Evolutionary conservation across 768 basidiomycete species (phyloP).

Genomic region (Pulveroboletus ravenelii): DNA sequence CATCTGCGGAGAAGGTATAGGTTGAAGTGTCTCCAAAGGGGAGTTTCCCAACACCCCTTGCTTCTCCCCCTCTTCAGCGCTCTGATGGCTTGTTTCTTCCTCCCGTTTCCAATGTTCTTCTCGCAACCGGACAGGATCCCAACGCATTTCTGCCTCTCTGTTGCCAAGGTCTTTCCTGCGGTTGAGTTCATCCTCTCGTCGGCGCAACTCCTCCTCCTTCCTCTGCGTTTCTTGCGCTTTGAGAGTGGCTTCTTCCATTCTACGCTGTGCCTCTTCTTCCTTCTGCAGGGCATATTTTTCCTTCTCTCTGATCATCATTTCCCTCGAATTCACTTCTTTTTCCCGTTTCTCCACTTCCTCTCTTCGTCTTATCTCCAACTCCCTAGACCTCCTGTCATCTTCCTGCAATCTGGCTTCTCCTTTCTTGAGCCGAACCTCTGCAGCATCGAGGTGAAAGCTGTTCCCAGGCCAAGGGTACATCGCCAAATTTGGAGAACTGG

Average conservation of each 20-base stretch:
- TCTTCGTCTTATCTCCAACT: slow-evolving; percentile 29
- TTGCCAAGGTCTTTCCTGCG: slow-evolving; percentile 28
- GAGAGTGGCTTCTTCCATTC: slow-evolving; percentile 22
- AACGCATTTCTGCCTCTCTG: slow-evolving; percentile 30
- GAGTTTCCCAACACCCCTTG: slow-evolving; percentile 27
- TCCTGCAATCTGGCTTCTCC: slow-evolving; percentile 25
- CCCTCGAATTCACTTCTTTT: too few relatives aligned
- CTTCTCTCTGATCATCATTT: too few relatives aligned
- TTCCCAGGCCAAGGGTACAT: not conserved
- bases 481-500: not conserved
- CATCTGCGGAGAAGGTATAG: slow-evolving; percentile 27
- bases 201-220: slow-evolving; percentile 20
- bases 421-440: slow-evolving; percentile 8
- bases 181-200: slow-evolving; percentile 27
- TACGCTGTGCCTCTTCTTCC: slow-evolving; percentile 18
- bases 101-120: slow-evolving; percentile 25
- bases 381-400: slow-evolving; percentile 26
- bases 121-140: not conserved
- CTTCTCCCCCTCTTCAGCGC: slow-evolving; percentile 30
- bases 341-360: slow-evolving; percentile 25
- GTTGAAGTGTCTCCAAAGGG: slow-evolving; percentile 21
- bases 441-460: not conserved
- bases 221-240: slow-evolving; percentile 20
- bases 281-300: too few relatives aligned
- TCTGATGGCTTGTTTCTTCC: slow-evolving; percentile 27